phyloP scores from a whole-genome alignment of 768 basidiomycete species.

The Kwoniella pini region DNA sequence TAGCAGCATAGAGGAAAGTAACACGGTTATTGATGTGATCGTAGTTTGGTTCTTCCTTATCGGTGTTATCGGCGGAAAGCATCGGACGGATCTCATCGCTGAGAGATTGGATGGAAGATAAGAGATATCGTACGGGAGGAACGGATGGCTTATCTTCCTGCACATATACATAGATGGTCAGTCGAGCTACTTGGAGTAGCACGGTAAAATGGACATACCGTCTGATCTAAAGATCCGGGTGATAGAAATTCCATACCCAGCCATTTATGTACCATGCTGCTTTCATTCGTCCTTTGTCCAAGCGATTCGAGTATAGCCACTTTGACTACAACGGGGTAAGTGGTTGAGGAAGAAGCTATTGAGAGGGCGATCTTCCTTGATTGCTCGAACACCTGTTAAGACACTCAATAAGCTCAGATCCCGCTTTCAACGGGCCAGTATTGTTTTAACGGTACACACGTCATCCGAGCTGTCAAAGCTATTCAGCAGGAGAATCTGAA shows the following conservation, averaged over 20 bases:
- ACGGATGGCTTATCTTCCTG: too few species aligned
- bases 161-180: too few species aligned
- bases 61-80: not conserved
- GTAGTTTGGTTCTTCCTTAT: conserved; percentile 8
- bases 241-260: conserved; percentile 12
- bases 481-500: not conserved
- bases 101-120: too few species aligned
- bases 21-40: conserved; percentile 7
- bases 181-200: too few species aligned
- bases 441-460: not conserved
- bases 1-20: conserved; percentile 21
- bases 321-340: not conserved
- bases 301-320: conserved; percentile 12
- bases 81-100: too few species aligned
- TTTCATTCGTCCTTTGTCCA: conserved; percentile 2
- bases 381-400: not conserved
- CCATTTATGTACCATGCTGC: conserved; percentile 13
- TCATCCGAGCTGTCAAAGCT: not conserved
- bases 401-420: not conserved
- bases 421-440: not conserved
- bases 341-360: not conserved
- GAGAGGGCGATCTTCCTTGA: not conserved
- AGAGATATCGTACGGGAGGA: not conserved
- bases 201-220: not conserved
- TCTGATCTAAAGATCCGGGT: not conserved